Conservation (phyloP, 2,329 filamentous ascomycete genomes). For the Hymenoscyphus linearis region DNA sequence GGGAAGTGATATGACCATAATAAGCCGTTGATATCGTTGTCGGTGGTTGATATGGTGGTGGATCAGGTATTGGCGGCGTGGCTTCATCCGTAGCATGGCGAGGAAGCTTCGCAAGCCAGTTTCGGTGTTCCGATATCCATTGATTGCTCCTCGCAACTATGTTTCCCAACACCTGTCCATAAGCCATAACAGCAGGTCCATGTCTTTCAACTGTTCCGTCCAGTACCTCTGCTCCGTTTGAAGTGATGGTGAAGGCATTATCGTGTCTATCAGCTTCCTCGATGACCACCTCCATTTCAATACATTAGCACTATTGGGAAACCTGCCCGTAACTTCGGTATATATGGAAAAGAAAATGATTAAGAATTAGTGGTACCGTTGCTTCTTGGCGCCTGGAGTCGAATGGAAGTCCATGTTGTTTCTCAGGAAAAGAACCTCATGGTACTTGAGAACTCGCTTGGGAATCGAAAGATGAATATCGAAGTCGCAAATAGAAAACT, state of each 20-base stretch:
- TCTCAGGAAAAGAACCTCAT: neutral
- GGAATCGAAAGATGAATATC: neutral
- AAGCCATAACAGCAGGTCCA: conserved; percentile 10
- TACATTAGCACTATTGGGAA: neutral
- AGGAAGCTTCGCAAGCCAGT: conserved; percentile 17
- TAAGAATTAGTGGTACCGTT: neutral
- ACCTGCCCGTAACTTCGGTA: neutral
- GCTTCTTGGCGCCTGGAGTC: neutral
- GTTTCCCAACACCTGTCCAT: conserved; percentile 13
- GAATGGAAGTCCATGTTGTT: conserved; percentile 2
- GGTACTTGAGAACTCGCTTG: neutral
- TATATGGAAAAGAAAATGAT: neutral
- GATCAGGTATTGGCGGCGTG: neutral
- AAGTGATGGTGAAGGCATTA: neutral
- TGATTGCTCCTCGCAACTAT: conserved; percentile 16
- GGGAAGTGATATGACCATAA: neutral
- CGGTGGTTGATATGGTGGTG: neutral
- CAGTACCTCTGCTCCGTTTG: neutral
- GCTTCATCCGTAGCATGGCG: neutral
- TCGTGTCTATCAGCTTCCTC: neutral
- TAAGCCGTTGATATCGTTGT: neutral
- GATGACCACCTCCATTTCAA: neutral
- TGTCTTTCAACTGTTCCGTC: neutral
- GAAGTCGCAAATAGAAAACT: too few species aligned
- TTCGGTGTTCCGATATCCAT: conserved; percentile 13